Evolutionary conservation across 2,329 filamentous ascomycete species (phyloP), one percentile per base, ranked within the genome.

Genomic region (Stenocarpella maydis): DNA sequence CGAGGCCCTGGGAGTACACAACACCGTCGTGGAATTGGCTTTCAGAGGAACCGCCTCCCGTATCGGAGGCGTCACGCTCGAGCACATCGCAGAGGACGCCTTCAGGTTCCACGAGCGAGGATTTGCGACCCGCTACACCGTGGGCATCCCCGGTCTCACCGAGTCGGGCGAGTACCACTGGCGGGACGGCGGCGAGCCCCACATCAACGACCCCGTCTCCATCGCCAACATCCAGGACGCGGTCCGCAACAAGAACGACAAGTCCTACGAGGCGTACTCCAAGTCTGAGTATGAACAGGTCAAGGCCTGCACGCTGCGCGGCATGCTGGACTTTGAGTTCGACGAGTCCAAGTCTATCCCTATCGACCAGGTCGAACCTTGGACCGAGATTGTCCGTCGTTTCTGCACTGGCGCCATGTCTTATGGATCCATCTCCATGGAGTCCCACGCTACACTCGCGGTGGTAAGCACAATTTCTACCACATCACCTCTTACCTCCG

Each of bases 331-430:
- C 80, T 98, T 98, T 83, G 94, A 97, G 80, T 98, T 97, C 75
- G 95, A 98, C 55, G 92, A 96, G 74, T 87, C 90, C 74, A 89
- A 87, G 19, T 90, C 95, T 0, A 93, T 98, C 31, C 94, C 95
- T 6, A 97, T 98, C 74, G 95, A 98, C 75, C 95, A 98, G 81
- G 95, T 98, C 69, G 95, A 98, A 84, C 94, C 95, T 24, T 98
- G 95, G 95, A 98, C 95, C 3, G 95, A 98, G 77, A 98, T 98
- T 75, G 95, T 98, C 54, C 92, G 95, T 73, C 92, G 95, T 72
- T 98, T 98, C 84, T 96, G 95, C 76, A 98, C 95, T 47, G 95
- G 95, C 79, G 95, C 95, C 75, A 98, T 98, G 95, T 98, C 95
- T 3, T 98, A 98, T 78, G 95, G 95, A 58, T 98, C 95, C 49